phyloP scores from a whole-genome alignment of 345 rosid genomes.

The Pistacia atlantica region DNA sequence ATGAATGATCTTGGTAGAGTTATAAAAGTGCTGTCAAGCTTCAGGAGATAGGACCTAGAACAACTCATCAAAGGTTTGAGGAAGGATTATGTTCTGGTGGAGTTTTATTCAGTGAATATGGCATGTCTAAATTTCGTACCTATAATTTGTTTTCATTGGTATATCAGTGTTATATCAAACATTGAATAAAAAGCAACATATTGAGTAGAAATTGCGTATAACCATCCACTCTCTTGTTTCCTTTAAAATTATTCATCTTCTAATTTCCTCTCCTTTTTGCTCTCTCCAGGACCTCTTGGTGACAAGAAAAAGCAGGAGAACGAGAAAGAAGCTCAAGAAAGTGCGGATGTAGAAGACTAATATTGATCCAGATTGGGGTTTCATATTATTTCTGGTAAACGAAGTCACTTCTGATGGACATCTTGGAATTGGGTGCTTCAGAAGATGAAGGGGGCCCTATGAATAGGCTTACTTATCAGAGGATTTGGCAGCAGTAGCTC shows the following conservation, averaged over 20 bases:
- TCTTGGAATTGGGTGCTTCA: not conserved
- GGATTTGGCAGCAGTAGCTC: too few relatives aligned
- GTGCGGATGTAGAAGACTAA: constrained; percentile 27
- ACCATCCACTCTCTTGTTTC: not conserved
- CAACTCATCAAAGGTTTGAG: constrained; percentile 58
- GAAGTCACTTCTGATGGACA: not conserved
- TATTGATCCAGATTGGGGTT: not conserved
- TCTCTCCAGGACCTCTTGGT: constrained; percentile 26
- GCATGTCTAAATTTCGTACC: constrained; percentile 29
- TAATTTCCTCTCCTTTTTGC: not conserved
- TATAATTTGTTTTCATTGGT: too few relatives aligned
- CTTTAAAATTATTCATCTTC: not conserved
- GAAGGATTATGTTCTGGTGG: constrained; percentile 87
- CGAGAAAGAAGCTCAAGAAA: constrained; percentile 12
- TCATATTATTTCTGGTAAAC: not conserved
- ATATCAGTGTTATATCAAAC: too few relatives aligned
- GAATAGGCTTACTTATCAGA: not conserved
- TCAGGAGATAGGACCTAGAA: constrained; percentile 95
- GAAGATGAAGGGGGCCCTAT: not conserved
- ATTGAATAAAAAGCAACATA: too few relatives aligned
- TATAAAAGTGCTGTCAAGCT: constrained; percentile 83
- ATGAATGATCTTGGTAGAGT: constrained; percentile 74
- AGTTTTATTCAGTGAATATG: constrained; percentile 68
- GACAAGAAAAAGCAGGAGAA: constrained; percentile 26
- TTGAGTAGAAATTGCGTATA: too few relatives aligned